These are phyloP conservation scores for Trematosphaeria pertusa DNA, from an alignment of 2,329 filamentous ascomycete species.

Conservation along the genomic window DNA sequence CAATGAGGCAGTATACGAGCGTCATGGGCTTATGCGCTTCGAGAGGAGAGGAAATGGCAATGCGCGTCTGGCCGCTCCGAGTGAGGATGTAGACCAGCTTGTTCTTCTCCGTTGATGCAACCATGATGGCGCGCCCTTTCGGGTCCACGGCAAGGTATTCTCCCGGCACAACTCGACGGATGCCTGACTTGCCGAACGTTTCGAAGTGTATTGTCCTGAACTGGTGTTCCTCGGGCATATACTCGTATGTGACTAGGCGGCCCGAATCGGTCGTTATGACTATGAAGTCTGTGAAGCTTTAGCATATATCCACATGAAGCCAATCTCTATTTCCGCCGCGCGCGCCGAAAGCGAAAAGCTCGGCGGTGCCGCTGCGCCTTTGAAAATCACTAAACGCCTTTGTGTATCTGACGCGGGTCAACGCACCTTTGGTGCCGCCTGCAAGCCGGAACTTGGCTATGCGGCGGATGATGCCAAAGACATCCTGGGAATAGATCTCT, in stretches of 20 bases:
- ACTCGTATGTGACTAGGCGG: slow-evolving; percentile 92
- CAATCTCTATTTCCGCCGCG: slow-evolving; percentile 35
- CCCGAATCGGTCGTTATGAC: slow-evolving; percentile 96
- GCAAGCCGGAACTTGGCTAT: slow-evolving; percentile 90
- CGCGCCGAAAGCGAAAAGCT: slow-evolving; percentile 30
- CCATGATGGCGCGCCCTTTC: slow-evolving; percentile 92
- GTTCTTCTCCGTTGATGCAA: slow-evolving; percentile 96
- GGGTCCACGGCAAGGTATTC: slow-evolving; percentile 96
- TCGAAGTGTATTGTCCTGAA: slow-evolving; percentile 93
- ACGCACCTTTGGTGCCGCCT: slow-evolving; percentile 94
- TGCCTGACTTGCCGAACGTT: slow-evolving; percentile 96
- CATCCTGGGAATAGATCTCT: slow-evolving; percentile 86
- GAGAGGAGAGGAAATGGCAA: slow-evolving; percentile 95
- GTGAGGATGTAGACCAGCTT: slow-evolving; percentile 99
- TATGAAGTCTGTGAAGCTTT: slow-evolving; percentile 77
- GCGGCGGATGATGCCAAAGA: slow-evolving; percentile 93
- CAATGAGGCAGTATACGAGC: slow-evolving; percentile 84
- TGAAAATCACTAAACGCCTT: slow-evolving; percentile 57
- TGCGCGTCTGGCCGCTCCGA: slow-evolving; percentile 89
- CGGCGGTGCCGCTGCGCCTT: slow-evolving; percentile 44
- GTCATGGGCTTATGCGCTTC: slow-evolving; percentile 95
- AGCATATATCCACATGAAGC: slow-evolving; percentile 39
- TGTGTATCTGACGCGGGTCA: slow-evolving; percentile 34
- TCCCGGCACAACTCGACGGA: slow-evolving; percentile 90
- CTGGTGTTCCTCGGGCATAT: slow-evolving; percentile 81